Base-by-base conservation (phyloP, 1,284 basidiomycete species). In the Austroboletus olivaceoglutinosus region DNA sequence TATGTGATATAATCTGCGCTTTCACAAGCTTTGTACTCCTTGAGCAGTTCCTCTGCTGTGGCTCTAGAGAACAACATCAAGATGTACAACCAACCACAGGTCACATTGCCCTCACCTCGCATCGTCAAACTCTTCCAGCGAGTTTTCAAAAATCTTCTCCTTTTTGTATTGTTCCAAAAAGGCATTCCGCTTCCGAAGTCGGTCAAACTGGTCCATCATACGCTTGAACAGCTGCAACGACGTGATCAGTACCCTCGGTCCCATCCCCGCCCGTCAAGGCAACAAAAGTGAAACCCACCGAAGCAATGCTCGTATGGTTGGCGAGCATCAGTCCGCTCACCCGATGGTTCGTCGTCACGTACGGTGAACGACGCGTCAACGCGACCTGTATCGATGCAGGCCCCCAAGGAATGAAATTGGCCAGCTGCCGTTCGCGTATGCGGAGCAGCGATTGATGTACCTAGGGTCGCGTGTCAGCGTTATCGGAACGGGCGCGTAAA, bases 381-480 rank as follows among this genome's bases (percentile, higher is more conserved):
- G 97, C 96, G 2, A 99, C 95, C 73, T 99, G 97, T 61, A 98
- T 98, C 40, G 92, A 95, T 2, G 96, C 96, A 1, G 97, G 97
- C 5, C 97, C 97, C 97, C 97, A 99, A 3, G 97, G 96, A 55
- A 99, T 98, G 70, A 99, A 99, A 68, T 90, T 97, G 8, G 97
- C 96, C 15, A 99, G 78, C 64, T 98, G 93, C 29, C 96, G 83
- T 72, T 99, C 97, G 30, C 97, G 85, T 61, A 99, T 99, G 10
- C 97, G 87, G 22, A 99, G 79, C 30, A 99, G 76, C 15, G 93
- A 97, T 83, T 99, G 97, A 70, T 99, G 97, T 9, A 94, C 90
- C 91, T 94, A 40, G 50, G 7, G 8, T 9, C 8, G 15, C n/a
- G n/a, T n/a, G n/a, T n/a, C n/a, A 64, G 47, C 21, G 16, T 39